phyloP scores from a whole-genome alignment of 192 early-diverging fungal genomes.

The Piromyces finnis region DNA sequence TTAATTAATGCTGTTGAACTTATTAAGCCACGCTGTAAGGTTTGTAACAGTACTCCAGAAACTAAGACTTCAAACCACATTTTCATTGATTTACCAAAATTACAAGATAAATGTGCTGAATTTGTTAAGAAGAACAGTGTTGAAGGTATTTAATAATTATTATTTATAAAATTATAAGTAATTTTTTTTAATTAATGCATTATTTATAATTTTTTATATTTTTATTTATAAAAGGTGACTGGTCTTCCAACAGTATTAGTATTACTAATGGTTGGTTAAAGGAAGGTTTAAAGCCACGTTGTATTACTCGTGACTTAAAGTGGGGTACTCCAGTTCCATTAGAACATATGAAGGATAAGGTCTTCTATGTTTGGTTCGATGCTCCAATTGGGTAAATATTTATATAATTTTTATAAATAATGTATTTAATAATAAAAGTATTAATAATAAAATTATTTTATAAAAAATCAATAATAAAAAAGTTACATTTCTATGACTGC shows the following conservation, averaged over 20 bases:
- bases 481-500: slow-evolving; percentile 91
- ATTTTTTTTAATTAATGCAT: no score
- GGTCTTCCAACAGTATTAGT: slow-evolving; percentile 69
- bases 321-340: slow-evolving; percentile 94
- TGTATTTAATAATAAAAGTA: no score
- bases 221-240: no score
- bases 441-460: no score
- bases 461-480: no score
- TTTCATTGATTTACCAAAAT: slow-evolving; percentile 67
- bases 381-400: slow-evolving; percentile 69
- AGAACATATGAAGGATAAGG: slow-evolving; percentile 66
- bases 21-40: slow-evolving; percentile 83
- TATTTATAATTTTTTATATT: no score
- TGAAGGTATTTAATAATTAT: no score
- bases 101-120: slow-evolving; percentile 54
- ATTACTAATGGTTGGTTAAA: slow-evolving; percentile 89
- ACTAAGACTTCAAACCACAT: slow-evolving; percentile 69
- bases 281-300: slow-evolving; percentile 78
- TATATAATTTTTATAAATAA: neutral
- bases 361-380: slow-evolving; percentile 99
- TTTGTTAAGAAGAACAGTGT: slow-evolving; percentile 51
- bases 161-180: no score
- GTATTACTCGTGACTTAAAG: slow-evolving; percentile 96
- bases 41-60: slow-evolving; percentile 66
- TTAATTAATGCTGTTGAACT: slow-evolving; percentile 85